Evolutionary conservation across 805 yeast species (phyloP), one percentile per base, ranked within the genome.

Genomic region (Metschnikowia bowlesiae): DNA sequence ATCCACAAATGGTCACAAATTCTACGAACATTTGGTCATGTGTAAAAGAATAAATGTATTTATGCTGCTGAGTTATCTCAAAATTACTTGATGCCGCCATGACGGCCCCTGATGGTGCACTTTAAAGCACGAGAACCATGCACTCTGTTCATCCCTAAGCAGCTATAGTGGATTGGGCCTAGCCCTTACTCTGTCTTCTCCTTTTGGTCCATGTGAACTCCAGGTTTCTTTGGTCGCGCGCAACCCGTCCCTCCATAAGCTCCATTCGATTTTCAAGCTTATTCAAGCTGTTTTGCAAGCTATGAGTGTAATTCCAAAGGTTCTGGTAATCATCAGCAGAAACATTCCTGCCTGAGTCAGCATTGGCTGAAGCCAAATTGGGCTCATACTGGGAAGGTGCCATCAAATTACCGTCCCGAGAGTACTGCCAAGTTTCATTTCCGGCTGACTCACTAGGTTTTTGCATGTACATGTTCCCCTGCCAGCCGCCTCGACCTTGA

Each of bases 271-370:
- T 34, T 48, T 64, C 67, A 58, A 70, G 62, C 33, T 52, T 56
- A 37, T 41, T 51, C 45, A 70, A 51, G 38, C 55, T 62, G 9
- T 62, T 64, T 49, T 70, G 71, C n/a, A 71, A 54, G 1, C 60
- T 49, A 18, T 64, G 66, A 3, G 74, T 66, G 50, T 69, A 69
- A 5, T 58, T 53, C n/a, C 67, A 66, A 40, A 71, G 58, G 41
- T 70, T 71, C 37, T 67, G 70, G 54, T 70, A 71, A 46, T 60
- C 63, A 4, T 62, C 60, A 48, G 64, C 51, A 2, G 66, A 58
- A 13, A 69, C 69, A 49, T 35, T 65, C 16, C 48, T 36, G 14
- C 36, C 30, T n/a, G 40, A 39, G 14, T 44, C 46, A 26, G 28
- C 40, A 13, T 30, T 37, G 40, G 13, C 34, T 28, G n/a, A 16